These are phyloP conservation scores for Populus hybrid DNA, from an alignment of 441 rosid species.

Conservation along the genomic window DNA sequence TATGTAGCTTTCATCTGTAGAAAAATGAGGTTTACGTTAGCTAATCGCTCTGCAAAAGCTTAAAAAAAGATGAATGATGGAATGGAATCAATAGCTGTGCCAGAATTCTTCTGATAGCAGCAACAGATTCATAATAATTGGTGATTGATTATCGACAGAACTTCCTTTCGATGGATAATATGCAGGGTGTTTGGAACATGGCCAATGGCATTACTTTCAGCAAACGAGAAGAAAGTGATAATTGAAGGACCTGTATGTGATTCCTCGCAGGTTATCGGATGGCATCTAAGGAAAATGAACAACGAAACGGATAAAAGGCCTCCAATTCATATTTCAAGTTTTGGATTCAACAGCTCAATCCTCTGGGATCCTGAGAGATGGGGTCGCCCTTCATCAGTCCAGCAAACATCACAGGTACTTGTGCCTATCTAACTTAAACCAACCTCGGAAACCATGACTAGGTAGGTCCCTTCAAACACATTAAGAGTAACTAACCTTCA, in stretches of 20 bases:
- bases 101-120: too few species aligned
- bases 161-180: neutral
- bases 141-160: neutral
- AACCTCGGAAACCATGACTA: neutral
- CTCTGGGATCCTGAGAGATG: slow-evolving; percentile 99
- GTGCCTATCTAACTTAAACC: neutral
- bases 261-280: slow-evolving; percentile 78
- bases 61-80: neutral
- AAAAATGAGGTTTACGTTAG: neutral
- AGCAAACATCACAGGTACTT: slow-evolving; percentile 66
- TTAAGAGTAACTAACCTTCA: neutral
- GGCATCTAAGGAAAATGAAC: slow-evolving; percentile 68
- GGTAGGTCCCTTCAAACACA: neutral
- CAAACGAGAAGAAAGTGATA: slow-evolving; percentile 54
- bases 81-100: too few species aligned
- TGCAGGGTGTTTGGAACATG: slow-evolving; percentile 86
- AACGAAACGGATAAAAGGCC: slow-evolving; percentile 51
- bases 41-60: neutral
- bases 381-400: slow-evolving; percentile 91
- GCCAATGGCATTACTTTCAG: slow-evolving; percentile 70
- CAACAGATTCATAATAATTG: neutral
- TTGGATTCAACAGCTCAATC: slow-evolving; percentile 91
- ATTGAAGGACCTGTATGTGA: slow-evolving; percentile 89
- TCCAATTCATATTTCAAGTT: slow-evolving; percentile 69
- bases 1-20: neutral